Percentiles rank a stretch among this genome's conserved stretches.
These are phyloP conservation scores for Fragaria iinumae DNA, from an alignment of 306 rosid genomes.

Conservation along the genomic window DNA sequence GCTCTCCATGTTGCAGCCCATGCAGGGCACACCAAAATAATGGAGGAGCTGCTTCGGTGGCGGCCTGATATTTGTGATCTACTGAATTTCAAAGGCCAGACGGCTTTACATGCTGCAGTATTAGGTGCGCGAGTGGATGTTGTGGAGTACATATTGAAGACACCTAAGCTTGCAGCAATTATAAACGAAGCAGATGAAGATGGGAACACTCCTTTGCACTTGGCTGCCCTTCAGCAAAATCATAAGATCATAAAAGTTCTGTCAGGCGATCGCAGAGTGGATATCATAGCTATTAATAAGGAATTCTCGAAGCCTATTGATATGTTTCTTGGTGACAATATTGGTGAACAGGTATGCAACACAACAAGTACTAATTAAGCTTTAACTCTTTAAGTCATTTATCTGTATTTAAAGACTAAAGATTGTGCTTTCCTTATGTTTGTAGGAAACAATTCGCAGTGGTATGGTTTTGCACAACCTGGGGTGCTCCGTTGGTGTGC, in stretches of 20 bases:
- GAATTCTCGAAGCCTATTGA: conserved; percentile 2
- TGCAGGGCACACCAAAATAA: not conserved
- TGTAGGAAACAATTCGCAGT: not conserved
- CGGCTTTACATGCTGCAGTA: conserved; percentile 20
- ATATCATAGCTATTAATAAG: conserved; percentile 3
- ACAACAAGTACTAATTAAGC: no score
- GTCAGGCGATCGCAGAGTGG: not conserved
- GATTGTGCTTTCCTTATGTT: not conserved
- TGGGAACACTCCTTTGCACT: conserved; percentile 26
- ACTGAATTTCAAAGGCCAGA: not conserved
- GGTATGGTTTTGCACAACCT: not conserved
- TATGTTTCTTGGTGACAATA: not conserved
- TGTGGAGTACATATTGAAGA: not conserved
- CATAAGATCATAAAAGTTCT: not conserved
- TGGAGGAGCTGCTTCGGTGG: not conserved
- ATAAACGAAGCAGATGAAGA: conserved; percentile 18
- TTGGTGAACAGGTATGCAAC: not conserved
- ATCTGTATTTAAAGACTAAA: not conserved
- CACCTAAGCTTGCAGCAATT: not conserved
- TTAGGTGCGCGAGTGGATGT: not conserved
- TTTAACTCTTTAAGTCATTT: not conserved
- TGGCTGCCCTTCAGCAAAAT: conserved; percentile 13
- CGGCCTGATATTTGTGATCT: conserved; percentile 17
- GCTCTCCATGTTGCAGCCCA: conserved; percentile 22
- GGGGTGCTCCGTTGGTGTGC: not conserved